Conservation (phyloP, 306 rosid genomes). For the Cucurbita argyrosperma region DNA sequence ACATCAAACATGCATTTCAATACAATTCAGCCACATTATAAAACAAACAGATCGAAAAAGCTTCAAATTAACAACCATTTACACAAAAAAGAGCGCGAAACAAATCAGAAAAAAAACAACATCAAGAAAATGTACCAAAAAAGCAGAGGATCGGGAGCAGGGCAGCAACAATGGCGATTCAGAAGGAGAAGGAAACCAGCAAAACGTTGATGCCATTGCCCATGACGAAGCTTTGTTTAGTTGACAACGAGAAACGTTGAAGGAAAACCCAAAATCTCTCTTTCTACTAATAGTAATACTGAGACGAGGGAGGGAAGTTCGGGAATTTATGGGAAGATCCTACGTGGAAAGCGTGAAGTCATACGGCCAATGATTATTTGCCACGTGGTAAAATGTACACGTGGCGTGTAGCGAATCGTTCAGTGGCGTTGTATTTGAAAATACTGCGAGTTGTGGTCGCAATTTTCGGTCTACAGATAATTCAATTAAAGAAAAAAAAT, state of each 20-base stretch:
- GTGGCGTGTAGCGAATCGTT: slow-evolving; percentile 24
- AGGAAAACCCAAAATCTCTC: neutral
- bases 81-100: neutral
- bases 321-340: slow-evolving; percentile 6
- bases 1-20: neutral
- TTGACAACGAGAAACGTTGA: slow-evolving; percentile 22
- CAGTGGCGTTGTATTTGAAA: slow-evolving; percentile 13
- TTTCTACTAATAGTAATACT: neutral
- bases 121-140: neutral
- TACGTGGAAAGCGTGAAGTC: slow-evolving; percentile 20
- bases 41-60: neutral
- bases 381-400: slow-evolving; percentile 18
- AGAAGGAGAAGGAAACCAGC: slow-evolving; percentile 12
- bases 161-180: neutral
- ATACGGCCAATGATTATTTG: rapidly evolving
- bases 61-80: neutral
- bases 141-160: neutral
- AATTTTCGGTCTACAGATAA: too few relatives aligned
- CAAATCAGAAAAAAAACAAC: too few relatives aligned
- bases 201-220: slow-evolving; percentile 44
- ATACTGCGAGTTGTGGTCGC: too few relatives aligned
- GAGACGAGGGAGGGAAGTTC: neutral
- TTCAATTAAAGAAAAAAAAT: too few relatives aligned
- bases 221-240: slow-evolving; percentile 14
- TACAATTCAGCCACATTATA: neutral